A percentile compares a stretch with the other conserved stretches of the same genome.
phyloP scores from a whole-genome alignment of 2,329 filamentous ascomycete genomes.

The Dissoconium aciculare region DNA sequence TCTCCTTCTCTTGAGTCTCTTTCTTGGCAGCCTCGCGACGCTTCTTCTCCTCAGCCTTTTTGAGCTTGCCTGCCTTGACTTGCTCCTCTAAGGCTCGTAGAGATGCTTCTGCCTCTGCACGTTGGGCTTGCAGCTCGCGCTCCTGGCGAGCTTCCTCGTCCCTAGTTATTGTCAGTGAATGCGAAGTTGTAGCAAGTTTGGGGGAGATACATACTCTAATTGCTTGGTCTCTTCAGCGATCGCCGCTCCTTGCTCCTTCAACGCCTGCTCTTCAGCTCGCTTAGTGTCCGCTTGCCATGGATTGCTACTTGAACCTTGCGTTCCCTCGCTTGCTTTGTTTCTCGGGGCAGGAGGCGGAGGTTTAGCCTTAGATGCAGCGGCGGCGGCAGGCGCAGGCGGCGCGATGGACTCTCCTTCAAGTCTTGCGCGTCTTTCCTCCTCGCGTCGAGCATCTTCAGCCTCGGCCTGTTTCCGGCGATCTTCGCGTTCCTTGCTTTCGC shows the following conservation, averaged over 20 bases:
- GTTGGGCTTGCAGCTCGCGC: conserved; percentile 64
- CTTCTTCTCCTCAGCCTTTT: conserved; percentile 92
- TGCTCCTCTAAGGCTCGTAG: conserved; percentile 85
- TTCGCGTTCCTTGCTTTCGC: conserved; percentile 74
- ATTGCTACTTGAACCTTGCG: conserved; percentile 39
- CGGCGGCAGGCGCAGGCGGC: conserved; percentile 37
- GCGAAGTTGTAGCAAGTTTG: too few species aligned
- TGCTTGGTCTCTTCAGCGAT: conserved; percentile 58
- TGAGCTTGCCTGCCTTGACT: conserved; percentile 80
- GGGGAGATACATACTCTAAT: conserved; percentile 81
- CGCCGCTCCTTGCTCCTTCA: conserved; percentile 56
- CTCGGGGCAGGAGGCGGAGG: conserved; percentile 57
- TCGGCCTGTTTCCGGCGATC: conserved; percentile 80
- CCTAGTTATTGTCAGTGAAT: too few species aligned
- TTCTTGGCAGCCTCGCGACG: conserved; percentile 76
- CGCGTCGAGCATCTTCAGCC: conserved; percentile 79
- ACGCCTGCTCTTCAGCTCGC: conserved; percentile 46
- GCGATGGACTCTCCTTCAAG: conserved; percentile 60
- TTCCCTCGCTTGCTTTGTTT: conserved; percentile 46
- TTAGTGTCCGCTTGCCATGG: conserved; percentile 42
- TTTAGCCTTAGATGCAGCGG: conserved; percentile 27
- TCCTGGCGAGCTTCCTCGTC: conserved; percentile 60
- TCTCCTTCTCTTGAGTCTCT: conserved; percentile 78
- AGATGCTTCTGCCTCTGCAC: conserved; percentile 65
- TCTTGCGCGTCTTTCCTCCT: conserved; percentile 71